Evolutionary conservation across 192 early-diverging fungal genomes (phyloP).

Genomic region (Linnemannia zychae): DNA sequence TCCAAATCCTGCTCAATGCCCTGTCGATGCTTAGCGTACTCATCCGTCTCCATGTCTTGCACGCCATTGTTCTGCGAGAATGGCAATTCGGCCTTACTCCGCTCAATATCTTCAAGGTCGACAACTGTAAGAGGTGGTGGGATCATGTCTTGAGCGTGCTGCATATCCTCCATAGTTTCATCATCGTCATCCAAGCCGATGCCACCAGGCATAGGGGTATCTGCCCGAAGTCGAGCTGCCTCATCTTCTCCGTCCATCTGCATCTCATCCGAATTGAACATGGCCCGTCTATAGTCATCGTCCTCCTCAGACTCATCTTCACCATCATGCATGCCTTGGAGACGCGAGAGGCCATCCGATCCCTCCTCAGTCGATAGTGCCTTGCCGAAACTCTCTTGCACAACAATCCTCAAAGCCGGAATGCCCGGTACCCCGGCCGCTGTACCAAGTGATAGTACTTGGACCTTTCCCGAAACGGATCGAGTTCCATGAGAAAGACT

Average conservation of each 20-base stretch:
- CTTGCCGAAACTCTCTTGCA: constrained; percentile 42
- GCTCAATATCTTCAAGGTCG: constrained; percentile 30
- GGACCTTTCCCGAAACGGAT: constrained; percentile 29
- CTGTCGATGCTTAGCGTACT: constrained; percentile 21
- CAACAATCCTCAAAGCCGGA: constrained; percentile 27
- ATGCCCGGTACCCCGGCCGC: neutral
- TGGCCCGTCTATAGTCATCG: constrained; percentile 49
- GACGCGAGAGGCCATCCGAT: constrained; percentile 18
- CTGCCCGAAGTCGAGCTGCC: constrained; percentile 42
- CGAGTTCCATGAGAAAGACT: constrained; percentile 29
- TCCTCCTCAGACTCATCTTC: constrained; percentile 53
- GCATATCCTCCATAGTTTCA: constrained; percentile 42
- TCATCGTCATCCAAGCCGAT: constrained; percentile 53
- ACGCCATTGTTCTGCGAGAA: neutral
- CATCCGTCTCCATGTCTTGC: constrained; percentile 2
- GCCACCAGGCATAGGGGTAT: constrained; percentile 54
- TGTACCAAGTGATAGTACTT: constrained; percentile 26
- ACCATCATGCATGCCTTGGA: constrained; percentile 49
- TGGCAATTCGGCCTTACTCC: neutral
- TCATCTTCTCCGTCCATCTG: constrained; percentile 54
- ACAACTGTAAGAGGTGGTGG: constrained; percentile 35
- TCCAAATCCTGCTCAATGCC: constrained; percentile 26
- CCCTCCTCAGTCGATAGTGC: neutral
- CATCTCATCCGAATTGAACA: constrained; percentile 57
- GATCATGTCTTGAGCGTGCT: constrained; percentile 46